Conservation (phyloP, 202 grass and related monocot genomes). For the Setaria italica region DNA sequence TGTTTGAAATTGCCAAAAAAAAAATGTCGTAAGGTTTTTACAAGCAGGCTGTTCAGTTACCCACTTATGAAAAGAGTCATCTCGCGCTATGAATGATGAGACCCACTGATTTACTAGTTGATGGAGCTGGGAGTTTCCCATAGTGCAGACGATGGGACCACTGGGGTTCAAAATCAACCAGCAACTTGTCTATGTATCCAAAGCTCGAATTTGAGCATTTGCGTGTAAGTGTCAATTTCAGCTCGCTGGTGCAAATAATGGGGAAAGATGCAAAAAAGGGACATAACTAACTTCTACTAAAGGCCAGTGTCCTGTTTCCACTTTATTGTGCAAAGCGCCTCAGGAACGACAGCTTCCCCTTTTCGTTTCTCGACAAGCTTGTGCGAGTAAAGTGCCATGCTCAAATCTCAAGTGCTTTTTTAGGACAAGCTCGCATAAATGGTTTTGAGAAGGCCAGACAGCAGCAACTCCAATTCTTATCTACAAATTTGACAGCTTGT, state of each 20-base stretch:
- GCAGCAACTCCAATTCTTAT: no score
- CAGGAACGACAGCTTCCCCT: not conserved
- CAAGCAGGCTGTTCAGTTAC: not conserved
- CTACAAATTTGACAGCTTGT: not conserved
- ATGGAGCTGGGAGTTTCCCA: not conserved
- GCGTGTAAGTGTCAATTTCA: not conserved
- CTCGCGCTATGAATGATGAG: not conserved
- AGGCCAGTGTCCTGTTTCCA: not conserved
- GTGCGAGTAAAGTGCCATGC: no score
- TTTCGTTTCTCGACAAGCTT: not conserved
- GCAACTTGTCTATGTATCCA: not conserved
- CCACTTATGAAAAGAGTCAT: not conserved
- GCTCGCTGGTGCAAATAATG: not conserved
- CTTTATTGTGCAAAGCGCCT: not conserved
- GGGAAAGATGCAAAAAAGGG: not conserved
- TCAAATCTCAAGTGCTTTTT: not conserved
- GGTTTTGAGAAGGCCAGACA: no score
- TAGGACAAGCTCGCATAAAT: not conserved
- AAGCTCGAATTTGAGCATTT: not conserved
- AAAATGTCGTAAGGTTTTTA: not conserved
- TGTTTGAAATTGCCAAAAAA: not conserved
- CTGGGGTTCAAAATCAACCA: not conserved
- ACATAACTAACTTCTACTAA: not conserved
- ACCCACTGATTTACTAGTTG: slow-evolving; percentile 16
- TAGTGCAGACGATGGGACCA: not conserved